Percentiles rank a stretch among this genome's conserved stretches.
These are phyloP conservation scores for Ophiostoma novo-ulmi DNA, from an alignment of 2,329 filamentous ascomycete species.

Conservation along the genomic window DNA sequence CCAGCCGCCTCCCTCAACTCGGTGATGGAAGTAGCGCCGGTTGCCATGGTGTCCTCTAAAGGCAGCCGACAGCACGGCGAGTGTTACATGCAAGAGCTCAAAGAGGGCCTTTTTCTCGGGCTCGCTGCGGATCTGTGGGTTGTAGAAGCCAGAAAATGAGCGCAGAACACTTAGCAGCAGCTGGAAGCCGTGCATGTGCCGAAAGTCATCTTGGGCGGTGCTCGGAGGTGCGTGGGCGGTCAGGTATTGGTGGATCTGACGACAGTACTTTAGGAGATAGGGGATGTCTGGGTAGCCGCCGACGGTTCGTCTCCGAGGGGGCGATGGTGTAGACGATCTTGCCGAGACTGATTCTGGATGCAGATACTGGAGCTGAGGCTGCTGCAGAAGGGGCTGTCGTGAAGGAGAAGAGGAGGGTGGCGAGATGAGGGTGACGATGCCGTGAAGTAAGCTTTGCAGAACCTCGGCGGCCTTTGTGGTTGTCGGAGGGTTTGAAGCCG, in stretches of 20 bases:
- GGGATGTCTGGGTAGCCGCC: conserved; percentile 45
- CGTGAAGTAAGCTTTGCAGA: conserved; percentile 51
- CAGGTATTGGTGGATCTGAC: conserved; percentile 61
- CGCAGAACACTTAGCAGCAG: conserved; percentile 64
- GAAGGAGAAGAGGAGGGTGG: conserved; percentile 19
- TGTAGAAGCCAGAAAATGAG: conserved; percentile 69
- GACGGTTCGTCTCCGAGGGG: conserved; percentile 27
- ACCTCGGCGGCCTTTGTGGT: conserved; percentile 58
- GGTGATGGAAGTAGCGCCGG: conserved; percentile 74
- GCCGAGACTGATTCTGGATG: not conserved
- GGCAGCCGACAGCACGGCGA: conserved; percentile 68
- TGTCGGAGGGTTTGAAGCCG: conserved; percentile 51
- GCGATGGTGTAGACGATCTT: conserved; percentile 19
- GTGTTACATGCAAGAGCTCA: conserved; percentile 62
- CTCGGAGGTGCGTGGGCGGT: conserved; percentile 44
- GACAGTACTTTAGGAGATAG: conserved; percentile 51
- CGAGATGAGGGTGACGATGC: conserved; percentile 38
- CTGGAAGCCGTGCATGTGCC: conserved; percentile 74
- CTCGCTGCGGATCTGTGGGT: conserved; percentile 56
- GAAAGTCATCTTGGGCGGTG: conserved; percentile 70
- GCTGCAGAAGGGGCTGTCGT: conserved; percentile 15
- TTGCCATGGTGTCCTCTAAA: conserved; percentile 80
- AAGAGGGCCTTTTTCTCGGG: conserved; percentile 62
- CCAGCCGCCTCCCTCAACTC: conserved; percentile 74
- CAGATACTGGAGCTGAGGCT: not conserved